These are phyloP conservation scores for Penicillium psychrosexuale DNA, from an alignment of 2,329 filamentous ascomycete genomes.

Conservation along the genomic window DNA sequence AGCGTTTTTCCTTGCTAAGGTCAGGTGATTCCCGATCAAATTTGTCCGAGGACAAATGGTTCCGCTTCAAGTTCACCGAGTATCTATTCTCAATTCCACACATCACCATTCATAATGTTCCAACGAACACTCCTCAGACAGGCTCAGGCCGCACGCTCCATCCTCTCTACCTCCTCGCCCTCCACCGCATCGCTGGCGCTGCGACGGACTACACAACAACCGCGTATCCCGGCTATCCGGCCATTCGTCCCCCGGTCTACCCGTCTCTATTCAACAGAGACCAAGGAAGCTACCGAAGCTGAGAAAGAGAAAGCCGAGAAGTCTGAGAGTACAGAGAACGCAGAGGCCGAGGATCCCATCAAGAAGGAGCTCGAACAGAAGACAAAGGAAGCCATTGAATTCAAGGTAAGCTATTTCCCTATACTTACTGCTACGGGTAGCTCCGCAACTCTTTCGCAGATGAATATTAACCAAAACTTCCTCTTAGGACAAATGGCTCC, in stretches of 20 bases:
- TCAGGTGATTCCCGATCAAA: slow-evolving; percentile 8
- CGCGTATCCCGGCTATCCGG: slow-evolving; percentile 27
- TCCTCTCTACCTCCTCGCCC: slow-evolving; percentile 27
- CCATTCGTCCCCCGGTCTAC: slow-evolving; percentile 34
- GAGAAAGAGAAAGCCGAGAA: slow-evolving; percentile 30
- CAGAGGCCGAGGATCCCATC: slow-evolving; percentile 48
- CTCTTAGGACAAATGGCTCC: slow-evolving; percentile 83
- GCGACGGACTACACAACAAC: slow-evolving; percentile 35
- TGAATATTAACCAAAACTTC: not conserved
- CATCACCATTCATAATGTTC: slow-evolving; percentile 37
- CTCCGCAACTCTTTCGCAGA: not conserved
- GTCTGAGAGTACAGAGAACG: slow-evolving; percentile 24
- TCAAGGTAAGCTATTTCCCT: slow-evolving; percentile 65
- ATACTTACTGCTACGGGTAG: not conserved
- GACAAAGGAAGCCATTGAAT: slow-evolving; percentile 69
- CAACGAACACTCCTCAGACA: slow-evolving; percentile 44
- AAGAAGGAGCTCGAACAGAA: slow-evolving; percentile 69
- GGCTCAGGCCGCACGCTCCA: slow-evolving; percentile 38
- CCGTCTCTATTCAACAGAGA: slow-evolving; percentile 47
- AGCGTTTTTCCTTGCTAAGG: slow-evolving; percentile 8
- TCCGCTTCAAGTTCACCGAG: not conserved
- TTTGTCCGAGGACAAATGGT: slow-evolving; percentile 5
- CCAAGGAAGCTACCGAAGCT: slow-evolving; percentile 43
- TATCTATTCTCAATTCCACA: slow-evolving; percentile 9
- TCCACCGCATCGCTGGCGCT: slow-evolving; percentile 33